These are phyloP conservation scores for Lipomyces orientalis DNA, from an alignment of 805 yeast genomes.

Conservation along the genomic window DNA sequence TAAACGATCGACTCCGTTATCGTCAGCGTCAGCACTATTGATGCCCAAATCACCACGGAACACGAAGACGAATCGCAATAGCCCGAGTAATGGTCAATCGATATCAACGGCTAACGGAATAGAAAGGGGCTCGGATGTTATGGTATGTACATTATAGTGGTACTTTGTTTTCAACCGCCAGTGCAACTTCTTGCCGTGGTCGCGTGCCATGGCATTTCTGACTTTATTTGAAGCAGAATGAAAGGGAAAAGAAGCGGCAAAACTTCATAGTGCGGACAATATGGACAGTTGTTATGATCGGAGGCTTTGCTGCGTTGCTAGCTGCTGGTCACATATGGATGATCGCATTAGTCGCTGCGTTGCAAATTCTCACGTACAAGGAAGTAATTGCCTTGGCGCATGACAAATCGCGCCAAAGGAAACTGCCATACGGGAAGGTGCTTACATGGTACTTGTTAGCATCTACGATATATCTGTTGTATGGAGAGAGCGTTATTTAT, in stretches of 20 bases:
- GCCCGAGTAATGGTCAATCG: not conserved
- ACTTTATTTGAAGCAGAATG: slow-evolving; percentile 43
- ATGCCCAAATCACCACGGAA: not conserved
- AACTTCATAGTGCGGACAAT: slow-evolving; percentile 84
- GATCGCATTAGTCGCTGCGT: slow-evolving; percentile 67
- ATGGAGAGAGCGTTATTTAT: slow-evolving; percentile 79
- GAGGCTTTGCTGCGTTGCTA: slow-evolving; percentile 67
- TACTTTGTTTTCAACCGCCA: too few relatives aligned
- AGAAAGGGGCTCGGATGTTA: not conserved
- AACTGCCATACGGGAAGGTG: slow-evolving; percentile 61
- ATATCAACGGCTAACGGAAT: not conserved
- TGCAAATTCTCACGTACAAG: slow-evolving; percentile 83
- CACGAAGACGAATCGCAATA: not conserved
- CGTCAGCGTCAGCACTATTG: not conserved
- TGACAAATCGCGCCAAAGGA: slow-evolving; percentile 79
- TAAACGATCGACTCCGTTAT: not conserved
- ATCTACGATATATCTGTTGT: slow-evolving; percentile 86
- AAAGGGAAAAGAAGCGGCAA: slow-evolving; percentile 71
- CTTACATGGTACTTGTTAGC: slow-evolving; percentile 58
- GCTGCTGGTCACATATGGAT: slow-evolving; percentile 87
- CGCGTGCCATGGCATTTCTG: not conserved
- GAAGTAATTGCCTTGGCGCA: slow-evolving; percentile 90
- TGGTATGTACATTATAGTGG: not conserved
- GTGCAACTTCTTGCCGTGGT: too few relatives aligned
- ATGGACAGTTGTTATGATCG: slow-evolving; percentile 93